Conservation (phyloP, 2,329 filamentous ascomycete species). For the Cercospora nicotianae region DNA sequence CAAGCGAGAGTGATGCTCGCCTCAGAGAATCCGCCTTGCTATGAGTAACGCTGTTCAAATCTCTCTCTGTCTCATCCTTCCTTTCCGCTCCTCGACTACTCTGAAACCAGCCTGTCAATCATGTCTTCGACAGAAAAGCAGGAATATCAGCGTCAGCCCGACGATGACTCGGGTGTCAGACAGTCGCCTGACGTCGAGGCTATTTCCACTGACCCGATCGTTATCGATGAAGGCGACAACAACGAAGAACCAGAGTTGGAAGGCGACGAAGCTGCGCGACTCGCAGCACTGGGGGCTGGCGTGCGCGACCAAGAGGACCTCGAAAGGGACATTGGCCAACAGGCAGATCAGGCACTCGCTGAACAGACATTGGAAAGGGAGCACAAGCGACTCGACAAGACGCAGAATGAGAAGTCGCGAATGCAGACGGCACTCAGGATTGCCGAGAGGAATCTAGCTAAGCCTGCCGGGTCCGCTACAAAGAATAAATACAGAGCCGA, state of each 20-base stretch:
- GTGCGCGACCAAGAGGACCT: conserved; percentile 86
- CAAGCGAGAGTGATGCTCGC: conserved; percentile 13
- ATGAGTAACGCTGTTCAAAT: conserved; percentile 12
- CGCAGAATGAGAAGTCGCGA: conserved; percentile 54
- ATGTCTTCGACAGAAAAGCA: conserved; percentile 6
- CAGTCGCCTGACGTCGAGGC: neutral
- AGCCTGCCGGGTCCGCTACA: conserved; percentile 55
- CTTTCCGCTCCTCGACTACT: neutral
- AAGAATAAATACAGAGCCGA: conserved; percentile 63
- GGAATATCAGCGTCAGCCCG: neutral
- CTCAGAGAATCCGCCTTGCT: neutral
- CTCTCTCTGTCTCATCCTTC: conserved; percentile 2
- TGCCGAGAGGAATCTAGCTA: conserved; percentile 57
- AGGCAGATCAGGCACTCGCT: conserved; percentile 61
- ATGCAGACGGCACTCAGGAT: conserved; percentile 65
- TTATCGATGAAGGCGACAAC: neutral
- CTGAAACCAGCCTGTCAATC: neutral
- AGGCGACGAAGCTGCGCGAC: conserved; percentile 42
- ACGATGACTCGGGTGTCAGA: neutral
- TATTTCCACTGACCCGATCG: neutral
- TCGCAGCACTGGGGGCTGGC: conserved; percentile 40
- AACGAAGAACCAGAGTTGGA: conserved; percentile 9
- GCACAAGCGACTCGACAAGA: conserved; percentile 62
- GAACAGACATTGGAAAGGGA: conserved; percentile 66
- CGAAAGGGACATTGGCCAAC: conserved; percentile 76